Base-by-base conservation (phyloP, 306 rosid species). In the Cyclanthera cordifolia region DNA sequence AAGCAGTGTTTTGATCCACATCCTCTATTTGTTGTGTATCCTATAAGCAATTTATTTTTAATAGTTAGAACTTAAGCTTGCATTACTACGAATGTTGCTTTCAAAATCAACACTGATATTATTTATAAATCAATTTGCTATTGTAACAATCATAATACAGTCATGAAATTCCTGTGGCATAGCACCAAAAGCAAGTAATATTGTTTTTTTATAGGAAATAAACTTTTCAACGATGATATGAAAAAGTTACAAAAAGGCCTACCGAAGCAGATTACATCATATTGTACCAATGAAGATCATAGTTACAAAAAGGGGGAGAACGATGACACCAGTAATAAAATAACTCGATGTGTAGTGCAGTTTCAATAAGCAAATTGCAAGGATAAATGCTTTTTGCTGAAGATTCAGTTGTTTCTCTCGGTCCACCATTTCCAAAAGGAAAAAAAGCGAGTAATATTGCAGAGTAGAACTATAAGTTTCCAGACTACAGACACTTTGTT, bases 31-130 rank as follows among this genome's bases (percentile, higher is more conserved):
- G 73, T 41, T 80, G 78, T 49, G 43, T 34, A 72, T 76, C 81
- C 97, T 91, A 80, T 74, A 78, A 78, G 73, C 34, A 70, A 39
- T 20, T 39, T n/a, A 9, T 2, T 21, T 6, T 19, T 14, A 43
- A 21, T 43, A 23, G 11, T 63, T 21, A 64, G 16, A 19, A 25
- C 5, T 43, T 64, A 41, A 21, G 52, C 32, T 9, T 39, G 69
- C 27, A 34, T 60, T 32, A 10, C 20, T 32, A 10, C 20, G 48
- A 37, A n/a, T 60, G 28, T 32, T 60, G 17, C 30, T 12, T 59
- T 41, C 68, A 27, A 37, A 61, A 41, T 37, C 19, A 61, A 12
- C 25, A 39, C 8, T 61, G 4, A 34, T 19, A 17, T 12, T 12
- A 21, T 3, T 53, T 27, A 21, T 53, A 21, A 23, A 55, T 13